These are phyloP conservation scores for Biscogniauxia sp. DNA, from an alignment of 2,329 filamentous ascomycete genomes.

Conservation along the genomic window DNA sequence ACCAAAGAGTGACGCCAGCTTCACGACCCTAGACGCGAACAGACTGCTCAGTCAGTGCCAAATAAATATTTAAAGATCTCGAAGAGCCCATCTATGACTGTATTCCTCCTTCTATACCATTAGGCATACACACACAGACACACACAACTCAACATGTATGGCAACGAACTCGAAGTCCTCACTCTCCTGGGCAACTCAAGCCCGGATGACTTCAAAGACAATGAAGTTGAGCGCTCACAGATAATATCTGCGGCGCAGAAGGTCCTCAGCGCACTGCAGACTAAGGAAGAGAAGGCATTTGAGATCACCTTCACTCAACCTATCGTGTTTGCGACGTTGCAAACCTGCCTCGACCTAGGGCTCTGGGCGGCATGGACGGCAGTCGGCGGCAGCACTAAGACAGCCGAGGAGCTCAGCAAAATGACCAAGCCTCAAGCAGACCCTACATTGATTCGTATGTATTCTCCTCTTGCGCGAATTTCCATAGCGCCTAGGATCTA, in stretches of 20 bases:
- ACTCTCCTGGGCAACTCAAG: conserved; percentile 2
- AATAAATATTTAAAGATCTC: background rate
- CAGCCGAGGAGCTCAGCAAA: conserved; percentile 15
- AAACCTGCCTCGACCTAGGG: conserved; percentile 20
- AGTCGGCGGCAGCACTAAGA: conserved; percentile 15
- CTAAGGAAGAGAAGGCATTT: conserved; percentile 18
- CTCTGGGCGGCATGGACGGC: conserved; percentile 23
- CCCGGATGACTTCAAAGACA: conserved; percentile 13
- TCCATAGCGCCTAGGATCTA: background rate
- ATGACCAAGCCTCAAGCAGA: conserved; percentile 18
- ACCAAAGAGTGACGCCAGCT: background rate
- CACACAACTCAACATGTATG: background rate
- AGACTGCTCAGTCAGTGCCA: background rate
- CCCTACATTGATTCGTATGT: conserved; percentile 23
- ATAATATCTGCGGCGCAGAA: conserved; percentile 19
- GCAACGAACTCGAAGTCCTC: background rate
- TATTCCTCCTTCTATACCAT: background rate
- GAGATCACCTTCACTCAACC: conserved; percentile 18
- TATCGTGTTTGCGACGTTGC: conserved; percentile 18
- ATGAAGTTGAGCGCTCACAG: conserved; percentile 16
- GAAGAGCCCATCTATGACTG: background rate
- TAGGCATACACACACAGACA: background rate
- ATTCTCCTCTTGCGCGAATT: background rate
- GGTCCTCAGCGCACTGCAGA: conserved; percentile 20
- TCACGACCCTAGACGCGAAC: background rate